Percentiles rank a stretch among this genome's conserved stretches.
These are phyloP conservation scores for Sesbania bispinosa DNA, from an alignment of 306 rosid genomes.

Conservation along the genomic window DNA sequence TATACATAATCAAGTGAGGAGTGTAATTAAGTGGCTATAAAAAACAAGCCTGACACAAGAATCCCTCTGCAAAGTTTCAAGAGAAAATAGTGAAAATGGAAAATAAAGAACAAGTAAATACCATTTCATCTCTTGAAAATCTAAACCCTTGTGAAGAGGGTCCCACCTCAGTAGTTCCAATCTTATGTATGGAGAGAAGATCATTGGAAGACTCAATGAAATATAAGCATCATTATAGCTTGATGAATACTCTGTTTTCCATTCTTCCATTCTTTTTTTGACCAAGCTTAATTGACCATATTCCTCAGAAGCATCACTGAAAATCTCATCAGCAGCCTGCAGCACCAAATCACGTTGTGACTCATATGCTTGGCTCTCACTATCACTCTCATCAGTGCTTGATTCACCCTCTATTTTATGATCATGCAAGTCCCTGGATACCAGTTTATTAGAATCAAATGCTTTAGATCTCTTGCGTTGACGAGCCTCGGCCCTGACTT, in stretches of 20 bases:
- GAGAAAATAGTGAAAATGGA: conserved; percentile 8
- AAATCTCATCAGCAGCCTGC: conserved; percentile 79
- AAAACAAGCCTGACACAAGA: conserved; percentile 3
- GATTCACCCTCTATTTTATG: conserved; percentile 85
- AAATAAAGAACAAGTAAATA: conserved; percentile 33
- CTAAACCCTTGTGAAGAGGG: conserved; percentile 78
- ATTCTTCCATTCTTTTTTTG: conserved; percentile 82
- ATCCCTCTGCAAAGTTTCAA: not conserved
- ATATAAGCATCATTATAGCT: conserved; percentile 85
- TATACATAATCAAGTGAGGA: not conserved
- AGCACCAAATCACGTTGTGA: conserved; percentile 62
- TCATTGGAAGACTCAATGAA: conserved; percentile 76
- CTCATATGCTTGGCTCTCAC: conserved; percentile 65
- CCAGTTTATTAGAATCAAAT: conserved; percentile 46
- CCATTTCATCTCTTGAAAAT: conserved; percentile 88
- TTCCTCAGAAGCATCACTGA: conserved; percentile 89
- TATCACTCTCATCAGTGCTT: conserved; percentile 97
- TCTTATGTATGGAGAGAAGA: conserved; percentile 92
- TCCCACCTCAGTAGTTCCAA: conserved; percentile 97
- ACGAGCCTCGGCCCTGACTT: conserved; percentile 57
- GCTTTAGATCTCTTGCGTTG: conserved; percentile 45
- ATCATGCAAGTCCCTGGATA: conserved; percentile 62
- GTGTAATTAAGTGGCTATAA: not conserved
- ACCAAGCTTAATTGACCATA: conserved; percentile 73
- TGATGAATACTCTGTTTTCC: conserved; percentile 68